Evolutionary conservation across 202 grass and related monocot species (phyloP), one percentile per base, ranked within the genome.

Genomic region (Sporobolus alterniflorus): DNA sequence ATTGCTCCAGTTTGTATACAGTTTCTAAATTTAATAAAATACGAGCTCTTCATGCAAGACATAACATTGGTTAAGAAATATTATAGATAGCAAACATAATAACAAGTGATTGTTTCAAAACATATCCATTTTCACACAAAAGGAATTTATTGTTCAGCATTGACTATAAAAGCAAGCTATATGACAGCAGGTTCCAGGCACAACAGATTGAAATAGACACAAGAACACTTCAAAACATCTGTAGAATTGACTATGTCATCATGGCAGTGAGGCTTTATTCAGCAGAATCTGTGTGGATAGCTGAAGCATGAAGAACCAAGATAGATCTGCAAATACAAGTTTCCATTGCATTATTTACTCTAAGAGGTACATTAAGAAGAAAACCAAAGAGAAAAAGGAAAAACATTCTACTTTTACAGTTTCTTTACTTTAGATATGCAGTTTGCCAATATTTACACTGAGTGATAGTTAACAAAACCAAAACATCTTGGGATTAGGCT

Each of bases 271-370:
- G 73, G 80, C 82, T 91, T 82, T 71, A 93, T 24, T 83, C 94
- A 24, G 87, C 69, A 65, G 74, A 64, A 17, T 97, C 91, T 5
- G 91, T 81, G 87, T 88, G 89, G 70, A 97, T 18, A 86, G 86
- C 94, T 97, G 72, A 12, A 91, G 68, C 79, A 67, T 36, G 11
- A 77, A 68, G 9, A 86, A 75, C 3, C 28, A 65, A 33, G 8
- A 79, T 48, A 85, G 64, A 57, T 25, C 22, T 57, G 10, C 54
- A 57, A 26, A 2, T 57, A 3, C 54, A 57, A 26, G 3, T 24
- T 56, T 56, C n/a, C 21, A 56, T 56, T 24, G 3, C 36, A 39
- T 39, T 36, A 31, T 71, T 22, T n/a, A 39, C 36, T 39, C 36
- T 39, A 67, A 54, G 80, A 44, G 81, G 29, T 11, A 77, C 2